Evolutionary conservation across 108 stramenopile genomes (phyloP).

Genomic region (Pseudonitzschia pungens): DNA sequence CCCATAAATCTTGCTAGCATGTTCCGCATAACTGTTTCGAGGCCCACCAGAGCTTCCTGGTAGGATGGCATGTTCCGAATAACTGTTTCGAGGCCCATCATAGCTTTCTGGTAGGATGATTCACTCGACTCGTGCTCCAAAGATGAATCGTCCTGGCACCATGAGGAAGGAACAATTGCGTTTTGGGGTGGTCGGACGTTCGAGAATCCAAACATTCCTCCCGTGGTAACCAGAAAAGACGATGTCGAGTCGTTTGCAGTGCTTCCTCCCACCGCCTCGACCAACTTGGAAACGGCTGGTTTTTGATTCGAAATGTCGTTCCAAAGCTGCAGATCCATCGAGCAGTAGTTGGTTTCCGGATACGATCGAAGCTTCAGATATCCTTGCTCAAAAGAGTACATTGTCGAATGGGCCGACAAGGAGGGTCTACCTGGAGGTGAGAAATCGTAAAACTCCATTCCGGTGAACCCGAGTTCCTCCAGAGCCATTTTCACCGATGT

Average conservation of each 20-base stretch:
- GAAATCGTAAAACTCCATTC: background rate
- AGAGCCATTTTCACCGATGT: slow-evolving; percentile 30
- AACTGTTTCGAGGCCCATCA: background rate
- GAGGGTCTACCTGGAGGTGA: slow-evolving; percentile 23
- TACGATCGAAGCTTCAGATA: slow-evolving; percentile 57
- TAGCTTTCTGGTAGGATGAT: background rate
- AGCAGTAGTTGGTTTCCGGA: slow-evolving; percentile 57
- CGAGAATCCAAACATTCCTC: slow-evolving; percentile 2
- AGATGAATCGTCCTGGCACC: background rate
- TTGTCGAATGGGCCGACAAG: background rate
- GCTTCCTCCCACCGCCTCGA: slow-evolving; percentile 1
- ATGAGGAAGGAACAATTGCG: background rate
- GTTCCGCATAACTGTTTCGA: background rate
- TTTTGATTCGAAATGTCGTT: background rate
- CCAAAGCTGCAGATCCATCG: slow-evolving; percentile 66
- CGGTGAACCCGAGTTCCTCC: slow-evolving; percentile 38
- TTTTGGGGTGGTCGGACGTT: background rate
- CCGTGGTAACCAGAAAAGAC: slow-evolving; percentile 5
- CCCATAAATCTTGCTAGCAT: slow-evolving; percentile 1
- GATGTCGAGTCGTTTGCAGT: background rate
- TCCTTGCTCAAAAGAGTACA: slow-evolving; percentile 53
- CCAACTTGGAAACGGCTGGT: background rate
- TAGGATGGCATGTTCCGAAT: background rate
- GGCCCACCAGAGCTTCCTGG: background rate
- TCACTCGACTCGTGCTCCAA: no score